Evolutionary conservation across 129 eudicot species (phyloP), one percentile per base, ranked within the genome.

Genomic region (Artemisia argyi): DNA sequence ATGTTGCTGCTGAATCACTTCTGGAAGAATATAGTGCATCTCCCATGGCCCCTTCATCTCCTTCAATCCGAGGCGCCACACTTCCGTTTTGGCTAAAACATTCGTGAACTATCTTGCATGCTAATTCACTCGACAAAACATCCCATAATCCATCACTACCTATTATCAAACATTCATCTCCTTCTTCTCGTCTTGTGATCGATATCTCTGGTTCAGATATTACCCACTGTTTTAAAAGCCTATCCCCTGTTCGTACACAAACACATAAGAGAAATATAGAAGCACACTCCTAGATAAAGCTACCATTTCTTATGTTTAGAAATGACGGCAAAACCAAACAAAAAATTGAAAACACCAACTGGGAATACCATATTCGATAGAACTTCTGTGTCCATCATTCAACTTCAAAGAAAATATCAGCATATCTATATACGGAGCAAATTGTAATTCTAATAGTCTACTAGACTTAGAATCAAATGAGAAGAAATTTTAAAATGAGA

Each of bases 91-190:
- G 32, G 77, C 22, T 76, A 39, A 39, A 80, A 50, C 87, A 82
- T 30, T 73, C 39, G 53, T 51, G 76, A 22, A 79, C 83, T 1
- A 86, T 79, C 66, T 72, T 71, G 30, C 91, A 80, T 7, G 72
- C 61, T 75, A 80, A 16, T 15, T 80, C 84, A 39, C 11, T 83
- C 2, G 91, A 28, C 32, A 86, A 16, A 64, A 86, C 91, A 35
- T 86, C 87, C 87, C 87, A 86, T 72, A 86, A 30, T 1, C 91
- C 91, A 52, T 86, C 91, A 22, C 82, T 86, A 8, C 76, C 91
- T 17, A 86, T 46, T 48, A 86, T 78, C 77, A 86, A 24, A 22
- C 80, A 77, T 75, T 62, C 78, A 13, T 86, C 91, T 22, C 60
- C 78, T 11, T 47, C 22, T 30, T 78, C 76, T 48, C 91, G 61